These are phyloP conservation scores for Solanum chiquidenum DNA, from an alignment of 257 asterid genomes.

Conservation along the genomic window DNA sequence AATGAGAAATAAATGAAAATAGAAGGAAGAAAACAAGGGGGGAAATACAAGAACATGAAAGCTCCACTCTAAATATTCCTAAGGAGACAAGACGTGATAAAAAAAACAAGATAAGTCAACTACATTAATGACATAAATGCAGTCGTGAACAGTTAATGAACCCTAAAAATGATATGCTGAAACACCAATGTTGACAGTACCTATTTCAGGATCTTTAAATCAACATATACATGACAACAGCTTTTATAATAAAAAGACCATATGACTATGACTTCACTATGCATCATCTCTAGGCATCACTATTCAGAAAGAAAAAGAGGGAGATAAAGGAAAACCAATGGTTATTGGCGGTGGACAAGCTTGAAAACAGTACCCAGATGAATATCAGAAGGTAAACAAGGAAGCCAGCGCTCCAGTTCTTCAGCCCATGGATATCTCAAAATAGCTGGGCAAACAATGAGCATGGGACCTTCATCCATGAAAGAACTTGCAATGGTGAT, in stretches of 20 bases:
- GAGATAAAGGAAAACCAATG: background rate
- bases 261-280: background rate
- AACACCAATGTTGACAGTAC: background rate
- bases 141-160: background rate
- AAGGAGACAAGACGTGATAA: background rate
- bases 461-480: conserved; percentile 75
- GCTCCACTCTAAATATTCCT: background rate
- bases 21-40: background rate
- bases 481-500: conserved; percentile 82
- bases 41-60: background rate
- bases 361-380: conserved; percentile 61
- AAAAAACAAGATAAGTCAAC: background rate
- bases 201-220: background rate
- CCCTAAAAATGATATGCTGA: background rate
- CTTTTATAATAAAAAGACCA: background rate
- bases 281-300: background rate
- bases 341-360: background rate
- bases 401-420: conserved; percentile 92
- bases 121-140: background rate
- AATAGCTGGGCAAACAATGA: conserved; percentile 95
- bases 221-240: background rate
- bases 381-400: conserved; percentile 84
- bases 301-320: background rate
- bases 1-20: background rate
- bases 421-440: conserved; percentile 91